Evolutionary conservation across 805 yeast species (phyloP), one percentile per base, ranked within the genome.

Genomic region (Wickerhamiella siamensis): DNA sequence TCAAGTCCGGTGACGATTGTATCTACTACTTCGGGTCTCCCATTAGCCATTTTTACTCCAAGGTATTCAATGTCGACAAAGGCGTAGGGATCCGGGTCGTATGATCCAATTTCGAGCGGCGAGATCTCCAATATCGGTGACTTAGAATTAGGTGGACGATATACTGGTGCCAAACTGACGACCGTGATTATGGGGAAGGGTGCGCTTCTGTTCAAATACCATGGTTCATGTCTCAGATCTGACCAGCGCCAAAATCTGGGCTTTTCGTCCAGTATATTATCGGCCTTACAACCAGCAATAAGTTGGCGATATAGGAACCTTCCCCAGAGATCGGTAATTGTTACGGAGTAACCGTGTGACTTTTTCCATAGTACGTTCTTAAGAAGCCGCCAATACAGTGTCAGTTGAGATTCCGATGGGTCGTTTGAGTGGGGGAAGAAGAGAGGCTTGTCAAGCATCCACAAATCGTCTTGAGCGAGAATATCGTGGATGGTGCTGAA

Each of bases 301-400:
- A 79, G 70, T 54, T 76, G 81, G 50, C 75, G 71, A 2, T 83
- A 70, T 33, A 81, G 59, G 2, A 75, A 77, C 49, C 84, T 66
- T 12, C 83, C 83, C 88, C 87, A 80, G 43, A 72, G 70, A 58
- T 82, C 93, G 4, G 87, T 77, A 31, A 79, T 51, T 12, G 79
- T 64, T 16, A 74, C 63, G 27, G 70, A 66, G 57, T 69, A 81
- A 2, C 88, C 87, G 3, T 84, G 86, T 20, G 63, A 59, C 49
- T 63, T 59, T 54, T 75, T 74, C 8, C 43, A 47, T 36, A 48
- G 38, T 15, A 48, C 51, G 33, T 47, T 51, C 29, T 40, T 39
- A 33, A 48, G 40, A 37, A 52, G 45, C 15, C 20, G 27, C 36
- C 16, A 15, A 19, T 36, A 36, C 4, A 39, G 44, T 39, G 32